These are phyloP conservation scores for Telopea speciosissima DNA, from an alignment of 177 flowering plant species.

Conservation along the genomic window DNA sequence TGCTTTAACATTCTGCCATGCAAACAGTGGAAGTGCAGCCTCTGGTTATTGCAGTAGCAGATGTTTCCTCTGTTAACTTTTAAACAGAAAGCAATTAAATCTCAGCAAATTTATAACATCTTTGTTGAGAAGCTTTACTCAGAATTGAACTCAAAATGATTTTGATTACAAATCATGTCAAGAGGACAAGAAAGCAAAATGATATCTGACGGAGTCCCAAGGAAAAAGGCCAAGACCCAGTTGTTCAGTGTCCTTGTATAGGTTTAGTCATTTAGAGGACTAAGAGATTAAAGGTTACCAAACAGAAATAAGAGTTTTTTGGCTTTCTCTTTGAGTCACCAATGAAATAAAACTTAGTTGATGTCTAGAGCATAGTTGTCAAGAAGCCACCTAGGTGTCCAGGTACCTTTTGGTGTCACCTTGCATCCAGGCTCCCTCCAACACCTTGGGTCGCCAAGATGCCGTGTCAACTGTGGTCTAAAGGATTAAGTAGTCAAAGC, in stretches of 20 bases:
- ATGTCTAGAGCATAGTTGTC: too few species aligned
- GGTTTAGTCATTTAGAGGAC: background rate
- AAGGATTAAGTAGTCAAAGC: too few species aligned
- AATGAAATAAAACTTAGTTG: too few species aligned
- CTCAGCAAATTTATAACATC: background rate
- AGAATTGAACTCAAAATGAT: too few species aligned
- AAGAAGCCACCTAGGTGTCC: too few species aligned
- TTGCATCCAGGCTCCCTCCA: too few species aligned
- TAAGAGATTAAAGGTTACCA: too few species aligned
- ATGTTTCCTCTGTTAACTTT: background rate
- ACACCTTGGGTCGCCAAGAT: too few species aligned
- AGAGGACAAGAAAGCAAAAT: background rate
- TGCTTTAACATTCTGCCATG: slow-evolving; percentile 58
- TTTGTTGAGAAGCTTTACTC: background rate
- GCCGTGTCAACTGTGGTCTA: too few species aligned
- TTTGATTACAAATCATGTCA: background rate
- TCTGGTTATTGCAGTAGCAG: background rate
- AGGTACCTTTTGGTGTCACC: too few species aligned
- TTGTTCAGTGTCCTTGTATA: background rate
- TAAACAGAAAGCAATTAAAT: background rate
- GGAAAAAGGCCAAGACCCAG: background rate
- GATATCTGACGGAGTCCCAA: background rate
- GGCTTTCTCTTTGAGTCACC: too few species aligned
- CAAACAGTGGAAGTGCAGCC: background rate
- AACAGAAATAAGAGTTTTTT: too few species aligned